Evolutionary conservation across 2,329 filamentous ascomycete species (phyloP), one percentile per base, ranked within the genome.

Genomic region (Diplodia intermedia): DNA sequence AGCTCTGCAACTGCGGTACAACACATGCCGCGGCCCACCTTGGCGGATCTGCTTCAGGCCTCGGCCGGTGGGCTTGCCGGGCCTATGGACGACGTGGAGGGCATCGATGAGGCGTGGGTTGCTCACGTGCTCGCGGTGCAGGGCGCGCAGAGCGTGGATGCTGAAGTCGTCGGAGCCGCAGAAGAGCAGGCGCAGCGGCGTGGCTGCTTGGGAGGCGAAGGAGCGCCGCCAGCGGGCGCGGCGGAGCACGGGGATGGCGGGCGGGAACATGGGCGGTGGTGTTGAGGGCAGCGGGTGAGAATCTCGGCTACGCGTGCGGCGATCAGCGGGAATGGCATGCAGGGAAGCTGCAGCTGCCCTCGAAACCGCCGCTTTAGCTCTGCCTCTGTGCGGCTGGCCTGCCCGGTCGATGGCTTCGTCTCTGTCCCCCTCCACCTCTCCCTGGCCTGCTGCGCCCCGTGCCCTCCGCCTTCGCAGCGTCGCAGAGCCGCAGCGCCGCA

Each of bases 111-210:
- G 75, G 11, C 66, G 40, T 6, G 74, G 72, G 4, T 73, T 69
- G 6, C 71, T 55, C 9, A 74, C 69, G 65, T 89, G 85, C 75
- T 92, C 90, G 5, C 81, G 75, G 72, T 90, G 79, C 40, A 99
- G 81, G 6, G 91, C 91, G 69, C 82, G 82, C 61, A 99, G 83
- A 1, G 93, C 92, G 65, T 86, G 86, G 74, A 90, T 90, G 81
- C 94, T 97, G 79, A 98, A 97, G 2, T 89, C 85, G 78, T 99
- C 95, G 3, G 94, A 95, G 70, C 95, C 95, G 80, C 94, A 98
- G 80, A 97, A 99, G 4, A 99, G 86, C 66, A 99, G 93, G 40
- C 89, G 86, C 38, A 99, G 83, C 3, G 92, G 91, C 18, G 84
- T 75, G 38, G 52, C 9, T 1, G 54, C 31, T 23, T 53, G 18